Evolutionary conservation across 2,329 filamentous ascomycete genomes (phyloP).

Genomic region (Paraconiothyrium sp.): DNA sequence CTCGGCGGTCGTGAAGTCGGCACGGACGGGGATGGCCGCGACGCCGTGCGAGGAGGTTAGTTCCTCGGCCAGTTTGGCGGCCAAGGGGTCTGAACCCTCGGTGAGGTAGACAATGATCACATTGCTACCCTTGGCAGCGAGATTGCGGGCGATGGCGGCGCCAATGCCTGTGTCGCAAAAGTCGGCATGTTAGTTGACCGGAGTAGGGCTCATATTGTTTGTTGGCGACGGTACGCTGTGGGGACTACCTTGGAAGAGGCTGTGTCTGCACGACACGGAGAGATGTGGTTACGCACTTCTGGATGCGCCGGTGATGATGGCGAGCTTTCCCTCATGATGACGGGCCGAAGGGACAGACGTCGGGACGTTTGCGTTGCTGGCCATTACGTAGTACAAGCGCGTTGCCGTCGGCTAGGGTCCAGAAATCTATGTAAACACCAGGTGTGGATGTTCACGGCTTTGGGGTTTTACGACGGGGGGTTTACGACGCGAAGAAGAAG

Average conservation of each 20-base stretch:
- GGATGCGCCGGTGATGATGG: conserved; percentile 78
- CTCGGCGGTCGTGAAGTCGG: conserved; percentile 69
- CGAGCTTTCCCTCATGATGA: conserved; percentile 71
- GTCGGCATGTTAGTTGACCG: neutral
- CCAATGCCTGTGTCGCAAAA: conserved; percentile 70
- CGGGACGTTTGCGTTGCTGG: neutral
- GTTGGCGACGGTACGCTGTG: neutral
- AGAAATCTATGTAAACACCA: neutral
- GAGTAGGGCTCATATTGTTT: neutral
- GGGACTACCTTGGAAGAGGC: neutral
- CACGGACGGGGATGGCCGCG: conserved; percentile 68
- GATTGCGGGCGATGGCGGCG: conserved; percentile 68
- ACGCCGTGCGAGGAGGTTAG: conserved; percentile 66
- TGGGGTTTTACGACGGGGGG: no score
- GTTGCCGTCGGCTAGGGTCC: neutral
- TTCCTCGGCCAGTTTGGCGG: conserved; percentile 60
- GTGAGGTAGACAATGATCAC: conserved; percentile 76
- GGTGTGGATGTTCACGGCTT: neutral
- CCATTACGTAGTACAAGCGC: neutral
- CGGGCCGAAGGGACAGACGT: neutral
- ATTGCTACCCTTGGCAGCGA: conserved; percentile 74
- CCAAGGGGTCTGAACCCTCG: conserved; percentile 60
- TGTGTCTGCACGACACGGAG: neutral
- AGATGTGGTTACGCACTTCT: conserved; percentile 63
- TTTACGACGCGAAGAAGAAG: neutral